Evolutionary conservation across 345 rosid genomes (phyloP), one percentile per base, ranked within the genome.

Genomic region (Eucalyptus cladocalyx): DNA sequence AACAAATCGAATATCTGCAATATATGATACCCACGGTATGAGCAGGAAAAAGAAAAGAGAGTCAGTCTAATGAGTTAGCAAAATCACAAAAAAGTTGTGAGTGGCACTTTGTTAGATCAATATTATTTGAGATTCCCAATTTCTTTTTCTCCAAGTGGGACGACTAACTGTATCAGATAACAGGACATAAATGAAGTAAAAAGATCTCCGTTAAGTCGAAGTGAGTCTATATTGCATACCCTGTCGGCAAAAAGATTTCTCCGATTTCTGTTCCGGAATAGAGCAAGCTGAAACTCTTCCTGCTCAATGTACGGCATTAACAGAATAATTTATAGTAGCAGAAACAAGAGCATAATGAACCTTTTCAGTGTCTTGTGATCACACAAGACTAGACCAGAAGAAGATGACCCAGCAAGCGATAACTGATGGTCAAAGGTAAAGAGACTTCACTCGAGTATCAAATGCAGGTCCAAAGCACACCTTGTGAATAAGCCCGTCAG

Each of bases 221-320:
- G 42, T 32, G 42, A 67, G 42, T 67, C 24, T 16, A 67, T 8
- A 8, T 32, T 32, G 21, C 87, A 17, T 24, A 97, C 99, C 96
- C 98, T 95, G 92, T 97, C 98, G 4, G 99, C 97, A 49, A 97
- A 97, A 62, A 97, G 97, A 87, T 97, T 97, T 91, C 83, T 94
- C 90, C 86, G 91, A 87, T 95, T 94, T 89, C 90, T 93, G 93
- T 94, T 97, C 93, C 94, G 94, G 93, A 97, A 97, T 40, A 97
- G 95, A 60, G 99, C 99, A 80, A 97, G 93, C 91, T 96, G 99
- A 89, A 97, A 94, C 83, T 97, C 98, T 92, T 96, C 99, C 99
- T 97, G 93, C 49, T 86, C 72, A 88, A 7, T 88, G 53, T 34
- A 89, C 48, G 32, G 88, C 30, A 12, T 21, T 26, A 88, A 53